These are phyloP conservation scores for Furcasterigmium sp. DNA, from an alignment of 2,329 filamentous ascomycete species.

Conservation along the genomic window DNA sequence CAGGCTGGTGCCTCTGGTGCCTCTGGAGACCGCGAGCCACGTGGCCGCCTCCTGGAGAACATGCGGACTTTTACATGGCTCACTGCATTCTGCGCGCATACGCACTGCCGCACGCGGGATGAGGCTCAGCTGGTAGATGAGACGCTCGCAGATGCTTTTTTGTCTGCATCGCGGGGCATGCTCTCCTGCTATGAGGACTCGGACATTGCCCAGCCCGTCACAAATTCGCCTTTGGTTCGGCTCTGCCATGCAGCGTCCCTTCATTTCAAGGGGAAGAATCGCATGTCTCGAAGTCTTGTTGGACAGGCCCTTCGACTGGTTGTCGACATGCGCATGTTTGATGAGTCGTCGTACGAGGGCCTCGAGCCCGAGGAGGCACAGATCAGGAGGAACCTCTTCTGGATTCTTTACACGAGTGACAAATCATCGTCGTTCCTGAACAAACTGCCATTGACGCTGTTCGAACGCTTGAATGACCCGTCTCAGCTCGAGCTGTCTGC, in stretches of 20 bases:
- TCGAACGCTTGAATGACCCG: conserved; percentile 3
- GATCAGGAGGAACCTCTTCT: conserved; percentile 27
- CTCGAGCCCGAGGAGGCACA: conserved; percentile 30
- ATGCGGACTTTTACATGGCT: conserved; percentile 29
- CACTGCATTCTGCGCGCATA: conserved; percentile 33
- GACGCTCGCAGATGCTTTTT: conserved; percentile 24
- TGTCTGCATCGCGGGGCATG: conserved; percentile 31
- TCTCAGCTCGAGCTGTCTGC: not conserved
- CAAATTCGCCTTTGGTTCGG: conserved; percentile 36
- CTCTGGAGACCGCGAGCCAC: not conserved
- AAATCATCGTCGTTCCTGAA: conserved; percentile 33
- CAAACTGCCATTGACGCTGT: conserved; percentile 31
- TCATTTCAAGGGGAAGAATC: conserved; percentile 34
- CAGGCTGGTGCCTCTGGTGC: not conserved
- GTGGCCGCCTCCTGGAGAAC: not conserved
- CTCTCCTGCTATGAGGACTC: conserved; percentile 33
- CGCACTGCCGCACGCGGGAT: conserved; percentile 34
- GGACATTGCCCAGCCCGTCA: conserved; percentile 34
- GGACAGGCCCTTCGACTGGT: conserved; percentile 35
- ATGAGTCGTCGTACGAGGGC: conserved; percentile 28
- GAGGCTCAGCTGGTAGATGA: conserved; percentile 18
- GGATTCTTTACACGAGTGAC: conserved; percentile 34
- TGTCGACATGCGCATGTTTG: conserved; percentile 36
- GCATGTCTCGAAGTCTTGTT: conserved; percentile 39
- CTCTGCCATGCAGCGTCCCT: conserved; percentile 41